These are phyloP conservation scores for Phytopythium sindhum DNA, from an alignment of 352 stramenopile species.

Conservation along the genomic window DNA sequence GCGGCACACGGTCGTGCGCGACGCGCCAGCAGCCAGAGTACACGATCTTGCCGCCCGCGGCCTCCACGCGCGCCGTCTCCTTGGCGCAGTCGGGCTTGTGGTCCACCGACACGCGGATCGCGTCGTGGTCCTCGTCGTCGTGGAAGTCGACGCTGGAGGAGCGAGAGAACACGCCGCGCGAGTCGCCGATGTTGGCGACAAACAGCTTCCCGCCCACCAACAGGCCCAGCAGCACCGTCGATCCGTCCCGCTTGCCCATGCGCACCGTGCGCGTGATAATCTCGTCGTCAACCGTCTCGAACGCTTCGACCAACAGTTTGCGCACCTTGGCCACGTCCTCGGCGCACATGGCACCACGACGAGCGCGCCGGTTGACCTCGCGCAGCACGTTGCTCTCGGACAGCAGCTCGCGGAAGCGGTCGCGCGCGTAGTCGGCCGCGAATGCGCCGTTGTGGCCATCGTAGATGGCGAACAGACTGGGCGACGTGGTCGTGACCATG, in stretches of 20 bases:
- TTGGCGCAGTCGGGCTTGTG: conserved; percentile 72
- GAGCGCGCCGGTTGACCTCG: conserved; percentile 39
- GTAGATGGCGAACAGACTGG: conserved; percentile 62
- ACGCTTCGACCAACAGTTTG: conserved; percentile 46
- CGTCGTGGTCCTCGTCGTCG: conserved; percentile 20
- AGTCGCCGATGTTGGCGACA: conserved; percentile 76
- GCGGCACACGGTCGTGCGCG: conserved; percentile 64
- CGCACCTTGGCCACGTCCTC: conserved; percentile 51
- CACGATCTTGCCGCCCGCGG: conserved; percentile 72
- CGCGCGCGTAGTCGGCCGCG: conserved; percentile 58
- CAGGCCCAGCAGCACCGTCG: conserved; percentile 70
- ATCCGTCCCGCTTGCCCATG: conserved; percentile 70
- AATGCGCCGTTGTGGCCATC: conserved; percentile 76
- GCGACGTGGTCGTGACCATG: conserved; percentile 19
- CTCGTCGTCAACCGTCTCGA: conserved; percentile 66
- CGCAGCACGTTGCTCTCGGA: conserved; percentile 39
- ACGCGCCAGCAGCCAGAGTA: conserved; percentile 83
- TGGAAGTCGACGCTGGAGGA: conserved; percentile 10
- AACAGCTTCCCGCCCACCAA: conserved; percentile 72
- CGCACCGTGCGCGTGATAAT: conserved; percentile 64
- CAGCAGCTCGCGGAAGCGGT: conserved; percentile 61
- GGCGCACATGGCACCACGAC: conserved; percentile 24
- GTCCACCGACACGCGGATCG: conserved; percentile 66
- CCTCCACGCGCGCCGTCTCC: conserved; percentile 56
- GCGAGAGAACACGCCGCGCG: conserved; percentile 51